phyloP scores from a whole-genome alignment of 2,329 filamentous ascomycete genomes.

The Cladosporium sp. region DNA sequence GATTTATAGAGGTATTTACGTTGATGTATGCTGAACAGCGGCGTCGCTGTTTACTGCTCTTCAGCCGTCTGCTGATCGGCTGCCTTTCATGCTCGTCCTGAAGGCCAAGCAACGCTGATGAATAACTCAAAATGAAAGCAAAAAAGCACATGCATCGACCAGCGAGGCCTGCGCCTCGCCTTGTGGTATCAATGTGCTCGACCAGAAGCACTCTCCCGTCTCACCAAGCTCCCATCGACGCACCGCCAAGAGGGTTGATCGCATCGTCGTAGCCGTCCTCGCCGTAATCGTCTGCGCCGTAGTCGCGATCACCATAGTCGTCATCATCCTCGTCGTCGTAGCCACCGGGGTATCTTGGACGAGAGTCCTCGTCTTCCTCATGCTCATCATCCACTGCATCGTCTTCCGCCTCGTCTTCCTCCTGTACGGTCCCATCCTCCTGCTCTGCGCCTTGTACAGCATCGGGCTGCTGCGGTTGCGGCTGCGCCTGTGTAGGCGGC shows the following conservation, averaged over 20 bases:
- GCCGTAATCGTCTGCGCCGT: slow-evolving; percentile 18
- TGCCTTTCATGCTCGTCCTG: too few species aligned
- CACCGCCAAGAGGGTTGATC: slow-evolving; percentile 6
- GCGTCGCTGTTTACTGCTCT: too few species aligned
- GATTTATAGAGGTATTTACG: not conserved
- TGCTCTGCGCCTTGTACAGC: slow-evolving; percentile 9
- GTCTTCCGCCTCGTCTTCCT: slow-evolving; percentile 7
- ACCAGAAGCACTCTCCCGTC: not conserved
- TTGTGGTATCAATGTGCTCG: slow-evolving; percentile 4
- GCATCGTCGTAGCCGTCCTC: slow-evolving; percentile 21
- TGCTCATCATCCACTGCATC: slow-evolving; percentile 15
- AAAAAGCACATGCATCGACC: not conserved
- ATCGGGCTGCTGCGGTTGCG: not conserved
- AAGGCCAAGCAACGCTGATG: too few species aligned
- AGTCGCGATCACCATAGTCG: slow-evolving; percentile 18
- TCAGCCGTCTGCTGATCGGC: too few species aligned
- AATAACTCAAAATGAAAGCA: too few species aligned
- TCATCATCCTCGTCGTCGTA: slow-evolving; percentile 20
- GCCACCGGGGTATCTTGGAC: slow-evolving; percentile 5
- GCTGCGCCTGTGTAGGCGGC: not conserved
- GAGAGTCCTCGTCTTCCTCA: slow-evolving; percentile 13
- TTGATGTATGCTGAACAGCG: too few species aligned
- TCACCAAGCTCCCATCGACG: slow-evolving; percentile 9
- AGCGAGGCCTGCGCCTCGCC: not conserved
- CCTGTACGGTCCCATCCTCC: not conserved